These are phyloP conservation scores for Fusarium albosuccineum DNA, from an alignment of 2,329 filamentous ascomycete genomes.

Conservation along the genomic window DNA sequence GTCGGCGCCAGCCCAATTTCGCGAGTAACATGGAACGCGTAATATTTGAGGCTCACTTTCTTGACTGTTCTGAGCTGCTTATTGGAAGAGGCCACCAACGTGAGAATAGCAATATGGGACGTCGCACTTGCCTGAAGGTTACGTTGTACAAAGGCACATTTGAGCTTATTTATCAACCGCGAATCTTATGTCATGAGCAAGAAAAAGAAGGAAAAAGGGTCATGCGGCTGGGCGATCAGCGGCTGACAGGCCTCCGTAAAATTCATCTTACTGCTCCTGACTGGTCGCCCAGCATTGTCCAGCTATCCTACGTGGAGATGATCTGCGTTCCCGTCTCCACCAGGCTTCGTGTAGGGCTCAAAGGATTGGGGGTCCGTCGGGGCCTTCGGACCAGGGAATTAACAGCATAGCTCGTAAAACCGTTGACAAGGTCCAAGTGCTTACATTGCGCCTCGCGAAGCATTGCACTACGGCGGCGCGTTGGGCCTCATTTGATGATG, in stretches of 20 bases:
- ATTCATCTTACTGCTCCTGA: background rate
- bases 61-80: background rate
- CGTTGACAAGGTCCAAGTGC: constrained; percentile 17
- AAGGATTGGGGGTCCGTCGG: background rate
- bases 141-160: constrained; percentile 15
- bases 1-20: no score
- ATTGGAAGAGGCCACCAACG: background rate
- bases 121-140: background rate
- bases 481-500: background rate
- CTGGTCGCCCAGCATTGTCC: constrained; percentile 8
- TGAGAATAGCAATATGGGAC: constrained; percentile 17
- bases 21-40: no score
- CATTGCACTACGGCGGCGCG: constrained; percentile 5
- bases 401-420: constrained; percentile 1
- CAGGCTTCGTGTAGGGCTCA: background rate
- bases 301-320: background rate
- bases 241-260: constrained; percentile 4
- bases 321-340: constrained; percentile 4
- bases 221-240: constrained; percentile 22
- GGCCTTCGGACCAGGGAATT: constrained; percentile 8
- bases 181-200: constrained; percentile 5
- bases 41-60: no score
- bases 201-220: constrained; percentile 2
- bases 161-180: constrained; percentile 11
- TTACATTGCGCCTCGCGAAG: constrained; percentile 24